Evolutionary conservation across 352 stramenopile species (phyloP), one percentile per base, ranked within the genome.

Genomic region (Phytophthora pseudosyringae): DNA sequence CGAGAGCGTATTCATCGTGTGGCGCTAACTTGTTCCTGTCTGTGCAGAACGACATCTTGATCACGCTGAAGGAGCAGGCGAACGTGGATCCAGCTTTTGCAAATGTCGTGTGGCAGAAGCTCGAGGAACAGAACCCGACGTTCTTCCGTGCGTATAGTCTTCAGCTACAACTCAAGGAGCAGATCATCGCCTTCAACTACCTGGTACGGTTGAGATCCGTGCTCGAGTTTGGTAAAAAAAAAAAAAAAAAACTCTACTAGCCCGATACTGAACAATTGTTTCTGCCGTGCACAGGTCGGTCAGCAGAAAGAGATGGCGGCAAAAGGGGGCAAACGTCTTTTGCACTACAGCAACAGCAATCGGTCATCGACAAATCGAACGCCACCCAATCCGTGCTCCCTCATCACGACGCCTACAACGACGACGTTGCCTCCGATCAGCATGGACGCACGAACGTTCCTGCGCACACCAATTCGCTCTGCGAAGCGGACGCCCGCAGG

Each of bases 141-240:
- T 98, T 97, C 57, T 98, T 98, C 54, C 74, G 83, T 10, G 86
- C 88, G 1, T 98, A 98, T 63, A 78, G 72, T 35, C 54, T 95
- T 16, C 86, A 94, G 35, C 72, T 97, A 12, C 81, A 91, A 60
- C 78, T 98, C 7, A 93, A 94, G 65, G 91, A 98, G 47, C 91
- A 98, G 63, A 94, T 97, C 56, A 61, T 93, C 13, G 81, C 89
- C 8, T 98, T 97, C 67, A 98, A 98, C 73, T 97, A 97, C 61
- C 71, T 98, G 29, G 90, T 97, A 78, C 41, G 47, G 45, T 10
- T 12, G 21, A 32, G 8, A 50, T 10, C 47, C 25, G 1, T 13
- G 9, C 26, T 33, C 25, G 1, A 16, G 9, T 33, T 33, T 8
- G 13, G 36, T 4, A 1, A 29, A 31, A 13, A n/a, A 45, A 29